These are phyloP conservation scores for Rugonectria rugulosa DNA, from an alignment of 2,329 filamentous ascomycete species.

Conservation along the genomic window DNA sequence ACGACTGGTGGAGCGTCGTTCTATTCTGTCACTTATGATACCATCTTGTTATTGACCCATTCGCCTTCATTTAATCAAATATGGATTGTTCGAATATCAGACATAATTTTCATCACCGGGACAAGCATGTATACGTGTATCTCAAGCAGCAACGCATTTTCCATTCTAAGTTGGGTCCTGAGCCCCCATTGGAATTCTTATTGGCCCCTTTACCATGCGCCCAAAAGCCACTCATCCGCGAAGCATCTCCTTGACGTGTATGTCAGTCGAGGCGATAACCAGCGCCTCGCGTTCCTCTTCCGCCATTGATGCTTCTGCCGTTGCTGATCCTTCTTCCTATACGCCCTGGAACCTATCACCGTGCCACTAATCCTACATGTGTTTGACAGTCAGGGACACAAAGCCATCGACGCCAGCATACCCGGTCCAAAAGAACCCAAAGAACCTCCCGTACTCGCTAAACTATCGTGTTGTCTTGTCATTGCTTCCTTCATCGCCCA, in stretches of 20 bases:
- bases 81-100: background rate
- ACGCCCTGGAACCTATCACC: slow-evolving; percentile 1
- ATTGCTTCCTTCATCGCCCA: slow-evolving; percentile 6
- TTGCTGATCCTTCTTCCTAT: background rate
- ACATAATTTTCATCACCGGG: background rate
- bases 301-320: background rate
- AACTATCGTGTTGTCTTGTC: slow-evolving; percentile 22
- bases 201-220: background rate
- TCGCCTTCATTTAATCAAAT: background rate
- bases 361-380: slow-evolving; percentile 25
- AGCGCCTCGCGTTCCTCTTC: background rate
- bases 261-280: slow-evolving; percentile 1
- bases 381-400: slow-evolving; percentile 21
- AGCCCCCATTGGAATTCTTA: slow-evolving; percentile 2
- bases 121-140: background rate
- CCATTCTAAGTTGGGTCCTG: slow-evolving; percentile 23
- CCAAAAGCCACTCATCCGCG: background rate
- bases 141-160: slow-evolving; percentile 15
- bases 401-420: slow-evolving; percentile 29
- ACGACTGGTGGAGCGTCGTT: too few species aligned
- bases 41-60: slow-evolving; percentile 6
- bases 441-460: slow-evolving; percentile 33
- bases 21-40: slow-evolving; percentile 18
- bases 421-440: slow-evolving; percentile 17
- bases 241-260: too few species aligned